These are phyloP conservation scores for Asterionellopsis glacialis DNA, from an alignment of 108 stramenopile genomes.

Conservation along the genomic window DNA sequence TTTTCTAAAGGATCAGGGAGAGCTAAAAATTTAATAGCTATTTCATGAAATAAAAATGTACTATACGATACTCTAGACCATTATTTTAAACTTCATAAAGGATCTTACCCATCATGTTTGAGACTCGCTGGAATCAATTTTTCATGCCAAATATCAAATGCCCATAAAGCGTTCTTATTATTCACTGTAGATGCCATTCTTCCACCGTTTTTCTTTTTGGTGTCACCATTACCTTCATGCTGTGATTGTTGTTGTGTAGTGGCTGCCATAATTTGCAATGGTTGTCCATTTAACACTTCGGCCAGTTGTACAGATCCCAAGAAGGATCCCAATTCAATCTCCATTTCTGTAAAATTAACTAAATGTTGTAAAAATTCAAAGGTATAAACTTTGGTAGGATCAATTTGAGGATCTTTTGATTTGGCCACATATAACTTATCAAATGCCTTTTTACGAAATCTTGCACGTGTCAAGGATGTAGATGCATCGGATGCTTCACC, in stretches of 20 bases:
- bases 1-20: too few relatives aligned
- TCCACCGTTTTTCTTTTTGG: constrained; percentile 5
- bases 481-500: constrained; percentile 26
- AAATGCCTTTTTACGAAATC: constrained; percentile 58
- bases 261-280: constrained; percentile 53
- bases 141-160: constrained; percentile 81
- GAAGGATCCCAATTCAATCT: constrained; percentile 58
- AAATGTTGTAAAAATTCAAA: constrained; percentile 87
- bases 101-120: constrained; percentile 12
- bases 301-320: constrained; percentile 55
- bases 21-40: too few relatives aligned
- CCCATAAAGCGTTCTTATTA: constrained; percentile 50
- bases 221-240: too few relatives aligned
- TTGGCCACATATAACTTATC: constrained; percentile 52
- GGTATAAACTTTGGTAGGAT: constrained; percentile 62
- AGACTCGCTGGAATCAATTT: constrained; percentile 34
- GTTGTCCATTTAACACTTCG: constrained; percentile 64
- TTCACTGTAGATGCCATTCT: constrained; percentile 2
- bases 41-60: too few relatives aligned
- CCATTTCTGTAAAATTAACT: constrained; percentile 68
- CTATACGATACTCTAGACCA: too few relatives aligned
- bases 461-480: constrained; percentile 44
- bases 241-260: too few relatives aligned
- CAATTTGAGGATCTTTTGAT: constrained; percentile 9
- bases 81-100: too few relatives aligned